Evolutionary conservation across 1,284 basidiomycete species (phyloP).

Genomic region (Heterobasidion annosum): DNA sequence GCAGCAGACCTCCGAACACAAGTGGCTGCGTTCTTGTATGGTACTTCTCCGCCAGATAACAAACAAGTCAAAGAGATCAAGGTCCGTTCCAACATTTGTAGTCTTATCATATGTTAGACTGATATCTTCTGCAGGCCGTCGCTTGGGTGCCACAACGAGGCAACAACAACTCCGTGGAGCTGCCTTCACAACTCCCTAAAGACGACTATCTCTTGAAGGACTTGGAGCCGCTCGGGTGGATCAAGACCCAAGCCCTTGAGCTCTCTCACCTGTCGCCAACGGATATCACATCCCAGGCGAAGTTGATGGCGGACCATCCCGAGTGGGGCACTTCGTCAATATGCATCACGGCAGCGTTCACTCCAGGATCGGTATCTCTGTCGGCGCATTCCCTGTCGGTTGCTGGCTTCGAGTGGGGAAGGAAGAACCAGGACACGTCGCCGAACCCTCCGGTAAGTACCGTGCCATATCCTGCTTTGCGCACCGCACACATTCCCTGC

Average conservation of each 20-base stretch:
- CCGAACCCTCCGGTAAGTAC: constrained; percentile 62
- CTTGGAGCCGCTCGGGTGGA: constrained; percentile 94
- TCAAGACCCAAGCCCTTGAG: constrained; percentile 94
- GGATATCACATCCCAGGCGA: constrained; percentile 94
- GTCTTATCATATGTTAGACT: neutral
- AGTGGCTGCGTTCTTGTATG: constrained; percentile 92
- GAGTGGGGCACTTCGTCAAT: constrained; percentile 94
- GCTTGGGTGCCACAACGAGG: constrained; percentile 96
- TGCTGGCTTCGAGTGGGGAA: constrained; percentile 96
- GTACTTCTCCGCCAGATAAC: constrained; percentile 90
- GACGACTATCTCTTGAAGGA: constrained; percentile 95
- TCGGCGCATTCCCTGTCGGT: constrained; percentile 88
- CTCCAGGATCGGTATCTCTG: constrained; percentile 93
- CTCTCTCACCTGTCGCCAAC: constrained; percentile 87
- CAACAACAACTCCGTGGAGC: constrained; percentile 87
- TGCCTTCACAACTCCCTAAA: constrained; percentile 80
- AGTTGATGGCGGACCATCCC: constrained; percentile 92
- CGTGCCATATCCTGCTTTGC: neutral
- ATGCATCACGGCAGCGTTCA: constrained; percentile 93
- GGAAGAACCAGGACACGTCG: constrained; percentile 87
- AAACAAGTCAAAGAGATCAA: constrained; percentile 99
- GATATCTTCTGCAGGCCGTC: constrained; percentile 45
- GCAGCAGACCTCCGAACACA: constrained; percentile 94
- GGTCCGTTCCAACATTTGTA: constrained; percentile 22
- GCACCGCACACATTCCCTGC: no score